Conservation (phyloP, 306 rosid species). For the Psophocarpus tetragonolobus region DNA sequence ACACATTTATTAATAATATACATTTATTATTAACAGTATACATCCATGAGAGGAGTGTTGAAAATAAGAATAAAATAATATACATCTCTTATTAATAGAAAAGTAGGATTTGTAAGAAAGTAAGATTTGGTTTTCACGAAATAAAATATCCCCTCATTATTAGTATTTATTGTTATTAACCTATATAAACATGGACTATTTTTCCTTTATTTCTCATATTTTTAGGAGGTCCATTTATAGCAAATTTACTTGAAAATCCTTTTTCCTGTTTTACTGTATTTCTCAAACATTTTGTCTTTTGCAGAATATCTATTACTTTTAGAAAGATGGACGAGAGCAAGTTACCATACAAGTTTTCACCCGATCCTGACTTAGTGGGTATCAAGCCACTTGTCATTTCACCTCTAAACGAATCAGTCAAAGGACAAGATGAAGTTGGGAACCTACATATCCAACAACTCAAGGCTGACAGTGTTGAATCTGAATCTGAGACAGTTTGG, state of each 20-base stretch:
- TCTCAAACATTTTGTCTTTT: not conserved
- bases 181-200: too few species aligned
- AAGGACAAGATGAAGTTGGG: not conserved
- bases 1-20: too few species aligned
- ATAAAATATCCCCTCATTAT: too few species aligned
- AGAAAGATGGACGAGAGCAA: constrained; percentile 60
- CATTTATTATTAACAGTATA: too few species aligned
- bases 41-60: too few species aligned
- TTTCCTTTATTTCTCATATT: too few species aligned
- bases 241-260: not conserved
- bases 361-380: constrained; percentile 45
- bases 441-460: constrained; percentile 17
- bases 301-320: constrained; percentile 71
- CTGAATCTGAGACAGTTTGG: not conserved
- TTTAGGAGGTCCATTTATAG: constrained; percentile 29
- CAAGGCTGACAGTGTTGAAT: not conserved
- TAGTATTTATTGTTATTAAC: too few species aligned
- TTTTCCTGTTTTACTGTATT: not conserved
- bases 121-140: too few species aligned
- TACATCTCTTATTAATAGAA: too few species aligned
- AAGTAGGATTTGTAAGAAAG: too few species aligned
- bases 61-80: too few species aligned
- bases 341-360: constrained; percentile 43
- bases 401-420: not conserved
- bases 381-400: constrained; percentile 41